Base-by-base conservation (phyloP, 2,329 filamentous ascomycete genomes). In the Colletotrichum truncatum region DNA sequence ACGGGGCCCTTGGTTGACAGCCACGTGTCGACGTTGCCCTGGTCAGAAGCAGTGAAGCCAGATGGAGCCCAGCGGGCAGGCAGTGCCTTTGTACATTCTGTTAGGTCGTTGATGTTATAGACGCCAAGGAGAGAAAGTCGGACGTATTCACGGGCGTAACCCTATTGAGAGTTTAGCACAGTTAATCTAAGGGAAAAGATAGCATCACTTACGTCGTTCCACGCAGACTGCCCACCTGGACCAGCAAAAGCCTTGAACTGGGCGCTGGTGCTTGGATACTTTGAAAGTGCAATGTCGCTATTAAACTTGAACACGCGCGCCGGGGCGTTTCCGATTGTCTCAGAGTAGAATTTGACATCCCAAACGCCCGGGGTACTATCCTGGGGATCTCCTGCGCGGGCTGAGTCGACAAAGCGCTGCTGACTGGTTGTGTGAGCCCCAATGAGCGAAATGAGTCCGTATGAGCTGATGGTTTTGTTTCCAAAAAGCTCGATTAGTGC, bases 81-180 rank as follows among this genome's bases (percentile, higher is more conserved):
- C 6, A 87, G 73, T 2, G 84, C 82, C 68, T 82, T 80, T 5
- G 83, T 85, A 78, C 85, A 88, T 66, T 87, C 85, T 9, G 80
- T 83, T 43, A 88, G 73, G 26, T 76, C 72, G 72, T 87, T 87
- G 73, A 87, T 83, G 70, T 86, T 86, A 69, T 85, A 80, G 14
- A 87, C 84, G 1, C 85, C 85, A 8, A 88, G 80, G 4, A 87
- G 74, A 36, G 80, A 84, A 23, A 88, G 76, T 11, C 84, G 82
- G 46, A 85, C 78, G 68, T 87, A 87, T 12, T 82, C 84, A 45
- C 78, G 77, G 3, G 84, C 80, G 56, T 85, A 87, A 30, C 82
- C 84, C 67, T 74, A 18, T 12, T 21, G 23, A 23, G 49, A 6
- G 28, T 39, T 57, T 12, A 57, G 54, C 3, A 6, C n/a, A 2